Percentiles rank a stretch among this genome's conserved stretches.
Conservation (phyloP, 73 alveolate species). For the Paramecium bursaria region DNA sequence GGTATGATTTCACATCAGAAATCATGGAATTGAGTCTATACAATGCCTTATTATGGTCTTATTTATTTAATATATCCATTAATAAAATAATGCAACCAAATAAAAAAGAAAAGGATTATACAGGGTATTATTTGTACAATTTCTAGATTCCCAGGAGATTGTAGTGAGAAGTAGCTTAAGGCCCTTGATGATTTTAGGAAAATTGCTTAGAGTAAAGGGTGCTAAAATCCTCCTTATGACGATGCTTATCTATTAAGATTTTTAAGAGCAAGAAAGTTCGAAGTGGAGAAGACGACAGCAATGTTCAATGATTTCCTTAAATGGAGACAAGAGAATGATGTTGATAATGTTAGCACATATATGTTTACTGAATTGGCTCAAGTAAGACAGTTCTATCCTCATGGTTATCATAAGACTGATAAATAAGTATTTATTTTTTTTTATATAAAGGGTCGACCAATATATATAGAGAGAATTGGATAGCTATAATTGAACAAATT, state of each 20-base stretch:
- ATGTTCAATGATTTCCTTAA: conserved; percentile 80
- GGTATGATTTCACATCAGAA: no score
- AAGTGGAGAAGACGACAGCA: conserved; percentile 72
- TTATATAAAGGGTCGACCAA: conserved; percentile 72
- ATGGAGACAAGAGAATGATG: conserved; percentile 78
- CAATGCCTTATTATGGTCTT: no score
- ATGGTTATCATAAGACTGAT: conserved; percentile 85
- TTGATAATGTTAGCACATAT: conserved; percentile 63
- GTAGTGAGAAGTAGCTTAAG: conserved; percentile 19
- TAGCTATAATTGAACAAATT: conserved; percentile 69
- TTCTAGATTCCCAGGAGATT: conserved; percentile 58
- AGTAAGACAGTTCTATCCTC: conserved; percentile 80
- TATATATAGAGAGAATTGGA: conserved; percentile 75
- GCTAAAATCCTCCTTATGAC: conserved; percentile 66
- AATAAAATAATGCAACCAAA: no score
- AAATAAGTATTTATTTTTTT: conserved; percentile 69
- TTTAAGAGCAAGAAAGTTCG: conserved; percentile 90
- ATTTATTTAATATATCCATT: no score
- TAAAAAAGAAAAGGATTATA: conserved; percentile 56
- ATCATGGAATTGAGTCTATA: no score
- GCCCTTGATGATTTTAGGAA: conserved; percentile 42
- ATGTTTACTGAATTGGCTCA: conserved; percentile 62
- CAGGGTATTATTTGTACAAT: conserved; percentile 33
- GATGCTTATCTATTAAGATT: conserved; percentile 88
- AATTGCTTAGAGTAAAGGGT: conserved; percentile 10